Evolutionary conservation across 768 basidiomycete genomes (phyloP).

Genomic region (Boletus insuetus): DNA sequence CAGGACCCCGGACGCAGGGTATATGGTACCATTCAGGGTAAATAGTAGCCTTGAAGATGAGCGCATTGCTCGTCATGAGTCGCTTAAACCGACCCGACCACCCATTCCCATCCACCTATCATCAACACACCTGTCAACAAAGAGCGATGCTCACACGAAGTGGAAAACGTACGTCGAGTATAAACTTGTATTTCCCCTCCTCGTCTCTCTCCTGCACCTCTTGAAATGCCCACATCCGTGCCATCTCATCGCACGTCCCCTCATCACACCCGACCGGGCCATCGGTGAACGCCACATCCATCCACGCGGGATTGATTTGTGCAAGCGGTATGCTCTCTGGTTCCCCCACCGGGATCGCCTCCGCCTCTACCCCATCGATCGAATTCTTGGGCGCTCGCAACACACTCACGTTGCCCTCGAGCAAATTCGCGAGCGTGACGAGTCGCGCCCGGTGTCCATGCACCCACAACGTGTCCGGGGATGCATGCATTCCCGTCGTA

Average conservation of each 20-base stretch:
- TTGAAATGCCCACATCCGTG: constrained; percentile 49
- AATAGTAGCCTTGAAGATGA: constrained; percentile 68
- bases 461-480: constrained; percentile 42
- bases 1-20: background rate
- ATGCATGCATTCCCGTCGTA: constrained; percentile 59
- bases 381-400: constrained; percentile 30
- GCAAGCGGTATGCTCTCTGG: constrained; percentile 35
- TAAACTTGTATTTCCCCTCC: constrained; percentile 60
- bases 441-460: constrained; percentile 50
- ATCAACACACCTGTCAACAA: background rate
- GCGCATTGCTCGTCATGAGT: constrained; percentile 57
- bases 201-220: constrained; percentile 41
- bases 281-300: constrained; percentile 61
- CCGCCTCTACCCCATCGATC: constrained; percentile 22
- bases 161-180: constrained; percentile 45
- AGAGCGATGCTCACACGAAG: background rate
- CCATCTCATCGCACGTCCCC: constrained; percentile 41
- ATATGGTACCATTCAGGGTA: constrained; percentile 64
- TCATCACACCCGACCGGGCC: constrained; percentile 41
- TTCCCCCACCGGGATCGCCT: constrained; percentile 34
- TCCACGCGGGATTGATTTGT: constrained; percentile 49
- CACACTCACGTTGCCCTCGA: constrained; percentile 39
- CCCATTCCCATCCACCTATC: constrained; percentile 59
- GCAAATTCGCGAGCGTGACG: constrained; percentile 41
- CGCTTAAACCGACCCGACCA: constrained; percentile 73